Evolutionary conservation across 306 rosid genomes (phyloP).

Genomic region (Malus sylvestris): DNA sequence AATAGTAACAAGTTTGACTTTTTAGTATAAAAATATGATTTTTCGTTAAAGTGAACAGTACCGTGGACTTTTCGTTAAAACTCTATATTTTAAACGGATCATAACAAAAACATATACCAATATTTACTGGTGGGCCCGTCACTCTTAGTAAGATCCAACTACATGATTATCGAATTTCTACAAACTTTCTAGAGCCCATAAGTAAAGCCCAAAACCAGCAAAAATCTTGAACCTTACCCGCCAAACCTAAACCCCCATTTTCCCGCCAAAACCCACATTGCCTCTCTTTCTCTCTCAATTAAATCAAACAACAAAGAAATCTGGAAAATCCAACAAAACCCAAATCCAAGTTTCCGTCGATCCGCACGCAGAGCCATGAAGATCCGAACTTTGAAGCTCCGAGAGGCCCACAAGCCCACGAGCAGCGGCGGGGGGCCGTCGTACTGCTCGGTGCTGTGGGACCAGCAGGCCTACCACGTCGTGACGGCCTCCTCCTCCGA

Average conservation of each 20-base stretch:
- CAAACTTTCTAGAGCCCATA: neutral
- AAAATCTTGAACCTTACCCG: conserved; percentile 18
- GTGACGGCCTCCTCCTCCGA: conserved; percentile 78
- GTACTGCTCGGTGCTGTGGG: conserved; percentile 88
- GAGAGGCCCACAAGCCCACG: conserved; percentile 67
- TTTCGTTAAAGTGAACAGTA: too few relatives aligned
- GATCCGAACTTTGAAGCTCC: conserved; percentile 70
- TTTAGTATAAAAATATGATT: too few relatives aligned
- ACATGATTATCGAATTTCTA: too few relatives aligned
- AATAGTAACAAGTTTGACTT: too few relatives aligned
- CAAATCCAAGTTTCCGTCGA: neutral
- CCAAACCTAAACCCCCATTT: conserved; percentile 13
- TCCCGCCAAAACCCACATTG: conserved; percentile 34
- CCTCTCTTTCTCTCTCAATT: neutral
- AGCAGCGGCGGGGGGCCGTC: conserved; percentile 40
- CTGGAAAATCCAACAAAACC: neutral
- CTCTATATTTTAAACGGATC: too few relatives aligned
- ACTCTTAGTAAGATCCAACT: too few relatives aligned
- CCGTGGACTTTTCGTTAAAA: too few relatives aligned
- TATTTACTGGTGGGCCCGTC: too few relatives aligned
- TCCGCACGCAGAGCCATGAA: conserved; percentile 43
- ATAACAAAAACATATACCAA: too few relatives aligned
- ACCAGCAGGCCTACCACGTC: conserved; percentile 58
- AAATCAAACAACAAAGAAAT: neutral
- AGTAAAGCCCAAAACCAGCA: neutral